Base-by-base conservation (phyloP, 2,329 filamentous ascomycete species). In the Thielaviopsis ethacetica region DNA sequence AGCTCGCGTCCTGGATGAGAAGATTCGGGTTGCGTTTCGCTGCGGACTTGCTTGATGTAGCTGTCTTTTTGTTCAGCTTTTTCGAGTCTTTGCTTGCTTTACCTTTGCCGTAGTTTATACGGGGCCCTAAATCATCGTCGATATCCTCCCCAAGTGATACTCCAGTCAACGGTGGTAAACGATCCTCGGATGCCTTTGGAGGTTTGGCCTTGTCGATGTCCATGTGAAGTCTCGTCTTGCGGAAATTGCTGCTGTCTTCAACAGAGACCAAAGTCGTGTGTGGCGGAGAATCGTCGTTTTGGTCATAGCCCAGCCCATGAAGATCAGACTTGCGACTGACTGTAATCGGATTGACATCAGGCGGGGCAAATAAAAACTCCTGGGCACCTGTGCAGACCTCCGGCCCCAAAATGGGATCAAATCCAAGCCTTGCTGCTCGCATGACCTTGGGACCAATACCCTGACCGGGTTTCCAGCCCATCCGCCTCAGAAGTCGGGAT, bases 381-480 rank as follows among this genome's bases (percentile, higher is more conserved):
- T 49, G 41, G 12, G 44, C 55, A 19, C 17, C 10, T 19, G 30
- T 53, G 12, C 2, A 9, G 15, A 54, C 38, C 15, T 27, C 24
- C 6, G 26, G 19, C 4, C 21, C 30, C 24, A 19, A 53, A 19
- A 54, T 27, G 13, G 15, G 15, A 13, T 51, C 55, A 19, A 57
- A 41, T 30, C 69, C 85, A 15, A 91, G 76, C 54, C 85, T 78
- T 44, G 90, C 88, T 67, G 76, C 78, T 54, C 93, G 80, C 58
- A 83, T 82, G 38, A 96, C 75, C 70, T 89, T 95, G 22, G 90
- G 89, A 0, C 93, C 93, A 62, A 97, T 83, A 3, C 93, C 93
- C 70, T 97, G 91, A 0, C 91, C 91, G 63, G 91, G 86, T 66
- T 85, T 87, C 93, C 93, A 98, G 17, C 91, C 93, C 91, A 98